Base-by-base conservation (phyloP, 495 filamentous ascomycete genomes). In the Emericellopsis terricola region DNA sequence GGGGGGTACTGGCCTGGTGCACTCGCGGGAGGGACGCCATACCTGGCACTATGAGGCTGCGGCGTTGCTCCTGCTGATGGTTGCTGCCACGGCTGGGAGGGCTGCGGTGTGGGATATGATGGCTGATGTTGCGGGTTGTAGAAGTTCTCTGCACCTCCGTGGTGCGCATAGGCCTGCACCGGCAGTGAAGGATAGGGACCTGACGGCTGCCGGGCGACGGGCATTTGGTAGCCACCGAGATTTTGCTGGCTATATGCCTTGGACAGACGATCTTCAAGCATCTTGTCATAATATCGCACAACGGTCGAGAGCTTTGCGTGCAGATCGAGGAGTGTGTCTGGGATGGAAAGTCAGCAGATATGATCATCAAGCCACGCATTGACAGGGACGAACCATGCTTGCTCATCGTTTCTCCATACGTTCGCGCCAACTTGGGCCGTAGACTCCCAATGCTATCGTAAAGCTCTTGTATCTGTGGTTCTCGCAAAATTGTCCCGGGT, bases 371-470 rank as follows among this genome's bases (percentile, higher is more conserved):
- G n/a, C n/a, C n/a, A n/a, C n/a, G n/a, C n/a, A n/a, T n/a, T n/a
- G n/a, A n/a, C 15, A 2, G 14, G 15, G 19, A 62, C 73, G 49
- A 62, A 82, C 85, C 87, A 52, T 96, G 89, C 55, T 96, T 97
- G 68, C 87, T 96, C 89, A 96, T 96, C 1, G 89, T 96, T 57
- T 97, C 89, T 24, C 89, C 89, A 56, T 94, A 96, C 6, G 87
- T 94, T 36, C 89, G 71, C 11, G 91, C 91, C 34, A 97, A 61
- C 55, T 97, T 97, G 2, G 89, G 89, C 31, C 89, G 73, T 38
- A 97, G 62, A 3, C 81, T 59, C 9, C 91, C 86, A 44, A 97
- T 94, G 48, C 85, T 89, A 40, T 96, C 91, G 49, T 97, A 97
- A 6, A 97, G 62, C 55, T 97, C 89, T 50, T 97, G 89, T 28